Conservation (phyloP, 352 stramenopile genomes). For the Phytophthora aleatoria region DNA sequence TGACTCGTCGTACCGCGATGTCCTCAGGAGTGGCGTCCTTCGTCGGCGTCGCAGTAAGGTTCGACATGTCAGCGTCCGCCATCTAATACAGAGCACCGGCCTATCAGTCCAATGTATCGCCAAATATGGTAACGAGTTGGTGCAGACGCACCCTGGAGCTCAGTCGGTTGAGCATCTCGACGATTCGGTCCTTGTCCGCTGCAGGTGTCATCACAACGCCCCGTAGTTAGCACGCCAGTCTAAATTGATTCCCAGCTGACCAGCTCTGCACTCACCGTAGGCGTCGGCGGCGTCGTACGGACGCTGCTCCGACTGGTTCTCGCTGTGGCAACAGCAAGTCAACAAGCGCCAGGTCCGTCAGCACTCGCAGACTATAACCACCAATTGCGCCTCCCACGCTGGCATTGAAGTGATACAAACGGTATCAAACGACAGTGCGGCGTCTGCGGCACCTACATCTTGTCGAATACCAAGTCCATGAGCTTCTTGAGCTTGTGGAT, state of each 20-base stretch:
- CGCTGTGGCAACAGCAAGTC: conserved; percentile 25
- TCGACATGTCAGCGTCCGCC: conserved; percentile 87
- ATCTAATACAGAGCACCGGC: conserved; percentile 46
- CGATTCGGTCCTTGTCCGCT: conserved; percentile 88
- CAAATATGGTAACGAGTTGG: not conserved
- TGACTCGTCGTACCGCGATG: conserved; percentile 47
- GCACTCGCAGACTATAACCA: not conserved
- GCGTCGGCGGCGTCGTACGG: conserved; percentile 78
- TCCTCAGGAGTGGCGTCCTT: conserved; percentile 81
- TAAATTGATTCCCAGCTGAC: no score
- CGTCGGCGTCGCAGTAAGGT: conserved; percentile 78
- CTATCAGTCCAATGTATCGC: not conserved
- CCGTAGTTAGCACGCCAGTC: no score
- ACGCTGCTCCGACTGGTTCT: conserved; percentile 60
- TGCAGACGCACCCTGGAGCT: conserved; percentile 63
- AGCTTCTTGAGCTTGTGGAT: conserved; percentile 93
- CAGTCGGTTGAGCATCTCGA: conserved; percentile 89
- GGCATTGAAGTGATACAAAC: not conserved
- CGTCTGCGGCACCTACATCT: conserved; percentile 54
- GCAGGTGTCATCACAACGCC: not conserved
- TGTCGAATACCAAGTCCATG: conserved; percentile 88
- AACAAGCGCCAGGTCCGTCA: conserved; percentile 1
- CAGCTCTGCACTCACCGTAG: conserved; percentile 49
- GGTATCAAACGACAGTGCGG: not conserved
- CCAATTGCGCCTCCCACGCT: not conserved